phyloP scores from a whole-genome alignment of 2,329 filamentous ascomycete species.

The Exophiala aquamarina region DNA sequence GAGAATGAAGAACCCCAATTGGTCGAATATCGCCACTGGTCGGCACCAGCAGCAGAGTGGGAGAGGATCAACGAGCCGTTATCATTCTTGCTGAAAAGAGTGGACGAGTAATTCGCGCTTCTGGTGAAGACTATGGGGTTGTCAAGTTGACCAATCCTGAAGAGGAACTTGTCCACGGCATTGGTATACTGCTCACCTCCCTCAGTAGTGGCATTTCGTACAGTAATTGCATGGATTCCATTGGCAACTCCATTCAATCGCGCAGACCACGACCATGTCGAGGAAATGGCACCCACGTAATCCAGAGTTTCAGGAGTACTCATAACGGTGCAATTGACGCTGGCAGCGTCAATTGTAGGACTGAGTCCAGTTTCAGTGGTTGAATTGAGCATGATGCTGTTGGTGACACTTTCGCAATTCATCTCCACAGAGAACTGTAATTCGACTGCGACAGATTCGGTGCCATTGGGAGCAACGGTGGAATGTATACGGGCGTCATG shows the following conservation, averaged over 20 bases:
- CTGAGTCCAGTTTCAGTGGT: slow-evolving; percentile 48
- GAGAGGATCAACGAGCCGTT: slow-evolving; percentile 48
- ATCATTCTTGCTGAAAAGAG: slow-evolving; percentile 47
- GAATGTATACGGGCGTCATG: slow-evolving; percentile 61
- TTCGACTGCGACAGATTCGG: slow-evolving; percentile 51
- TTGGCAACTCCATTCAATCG: slow-evolving; percentile 56
- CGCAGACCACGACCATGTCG: slow-evolving; percentile 54
- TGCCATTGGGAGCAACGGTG: slow-evolving; percentile 38
- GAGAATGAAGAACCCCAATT: slow-evolving; percentile 63
- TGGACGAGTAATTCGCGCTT: slow-evolving; percentile 58
- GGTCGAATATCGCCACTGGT: slow-evolving; percentile 62
- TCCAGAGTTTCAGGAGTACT: slow-evolving; percentile 35
- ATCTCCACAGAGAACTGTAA: slow-evolving; percentile 62
- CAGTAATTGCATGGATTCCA: slow-evolving; percentile 59
- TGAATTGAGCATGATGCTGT: slow-evolving; percentile 54
- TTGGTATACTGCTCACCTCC: slow-evolving; percentile 46
- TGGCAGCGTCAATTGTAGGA: slow-evolving; percentile 46
- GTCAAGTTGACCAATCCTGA: slow-evolving; percentile 57
- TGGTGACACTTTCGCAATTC: slow-evolving; percentile 57
- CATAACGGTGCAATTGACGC: slow-evolving; percentile 47
- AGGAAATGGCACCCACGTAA: slow-evolving; percentile 55
- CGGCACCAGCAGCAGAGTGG: slow-evolving; percentile 63
- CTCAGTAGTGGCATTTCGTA: slow-evolving; percentile 51
- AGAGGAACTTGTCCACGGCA: slow-evolving; percentile 60
- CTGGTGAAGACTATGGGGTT: slow-evolving; percentile 62